These are phyloP conservation scores for Saturnispora sanitii DNA, from an alignment of 805 yeast genomes.

Conservation along the genomic window DNA sequence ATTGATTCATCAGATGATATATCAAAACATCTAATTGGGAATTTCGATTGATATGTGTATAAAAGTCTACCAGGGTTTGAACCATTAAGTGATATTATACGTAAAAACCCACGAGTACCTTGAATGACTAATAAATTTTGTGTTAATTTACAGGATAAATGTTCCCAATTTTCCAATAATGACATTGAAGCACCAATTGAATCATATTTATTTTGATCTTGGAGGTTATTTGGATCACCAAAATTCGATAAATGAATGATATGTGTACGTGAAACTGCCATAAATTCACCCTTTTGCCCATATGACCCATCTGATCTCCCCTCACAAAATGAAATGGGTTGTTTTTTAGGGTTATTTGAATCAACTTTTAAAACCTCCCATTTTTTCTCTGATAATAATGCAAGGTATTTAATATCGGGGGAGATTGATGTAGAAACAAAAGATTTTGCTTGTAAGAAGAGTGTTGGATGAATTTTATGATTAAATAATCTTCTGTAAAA, in stretches of 20 bases:
- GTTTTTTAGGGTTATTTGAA: conserved; percentile 30
- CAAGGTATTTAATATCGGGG: conserved; percentile 55
- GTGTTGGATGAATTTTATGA: conserved; percentile 40
- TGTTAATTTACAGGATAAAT: conserved; percentile 49
- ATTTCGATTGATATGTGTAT: conserved; percentile 57
- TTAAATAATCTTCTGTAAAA: conserved; percentile 56
- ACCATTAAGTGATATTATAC: conserved; percentile 48
- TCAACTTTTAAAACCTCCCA: conserved; percentile 66
- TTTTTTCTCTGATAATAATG: conserved; percentile 51
- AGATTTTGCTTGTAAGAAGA: conserved; percentile 38
- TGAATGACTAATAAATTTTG: conserved; percentile 53
- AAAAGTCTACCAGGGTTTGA: conserved; percentile 46
- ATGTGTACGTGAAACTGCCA: conserved; percentile 9
- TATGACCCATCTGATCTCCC: conserved; percentile 64
- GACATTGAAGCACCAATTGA: conserved; percentile 27
- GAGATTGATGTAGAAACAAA: conserved; percentile 51
- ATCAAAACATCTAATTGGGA: conserved; percentile 73
- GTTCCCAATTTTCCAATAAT: conserved; percentile 45
- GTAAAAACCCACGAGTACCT: conserved; percentile 61
- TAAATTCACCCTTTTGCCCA: conserved; percentile 30
- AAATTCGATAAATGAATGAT: conserved; percentile 24
- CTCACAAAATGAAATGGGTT: conserved; percentile 53
- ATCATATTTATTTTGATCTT: conserved; percentile 14
- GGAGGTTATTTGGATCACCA: conserved; percentile 9
- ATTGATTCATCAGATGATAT: conserved; percentile 54